A percentile compares a stretch with the other conserved stretches of the same genome.
phyloP scores from a whole-genome alignment of 345 rosid species.

The Populus davidiana region DNA sequence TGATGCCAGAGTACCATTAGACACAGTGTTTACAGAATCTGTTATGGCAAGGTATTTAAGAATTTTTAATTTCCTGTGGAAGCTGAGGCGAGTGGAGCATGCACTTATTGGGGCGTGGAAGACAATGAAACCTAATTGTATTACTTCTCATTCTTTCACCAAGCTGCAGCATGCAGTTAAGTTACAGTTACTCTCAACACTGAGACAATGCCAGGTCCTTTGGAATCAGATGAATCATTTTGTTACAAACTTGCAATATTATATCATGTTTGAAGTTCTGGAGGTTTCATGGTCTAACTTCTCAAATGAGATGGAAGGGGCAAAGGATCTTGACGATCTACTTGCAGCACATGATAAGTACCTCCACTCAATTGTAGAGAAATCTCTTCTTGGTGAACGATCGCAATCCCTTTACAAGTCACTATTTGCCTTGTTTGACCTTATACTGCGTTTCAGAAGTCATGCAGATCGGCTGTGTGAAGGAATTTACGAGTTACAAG shows the following conservation, averaged over 20 bases:
- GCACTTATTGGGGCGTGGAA: conserved; percentile 97
- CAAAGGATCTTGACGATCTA: conserved; percentile 95
- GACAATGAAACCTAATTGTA: conserved; percentile 97
- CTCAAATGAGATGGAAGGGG: conserved; percentile 80
- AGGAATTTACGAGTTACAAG: conserved; percentile 83
- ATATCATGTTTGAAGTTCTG: conserved; percentile 97
- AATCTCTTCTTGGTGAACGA: conserved; percentile 89
- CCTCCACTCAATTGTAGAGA: conserved; percentile 77
- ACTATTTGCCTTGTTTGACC: conserved; percentile 83
- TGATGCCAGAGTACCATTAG: conserved; percentile 89
- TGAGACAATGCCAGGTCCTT: conserved; percentile 91
- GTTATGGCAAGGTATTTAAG: conserved; percentile 78
- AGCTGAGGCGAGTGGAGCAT: conserved; percentile 91
- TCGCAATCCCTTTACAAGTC: conserved; percentile 75
- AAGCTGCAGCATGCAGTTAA: conserved; percentile 73
- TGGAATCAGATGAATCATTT: conserved; percentile 99
- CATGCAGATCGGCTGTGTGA: conserved; percentile 86
- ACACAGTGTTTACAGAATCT: conserved; percentile 85
- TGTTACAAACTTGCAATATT: conserved; percentile 91
- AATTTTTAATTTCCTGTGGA: conserved; percentile 96
- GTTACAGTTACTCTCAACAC: conserved; percentile 69
- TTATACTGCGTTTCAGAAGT: conserved; percentile 76
- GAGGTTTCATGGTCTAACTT: conserved; percentile 97
- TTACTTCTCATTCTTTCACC: conserved; percentile 69
- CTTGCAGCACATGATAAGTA: conserved; percentile 94